A percentile compares a stretch with the other conserved stretches of the same genome.
Evolutionary conservation across 73 alveolate genomes (phyloP).

Genomic region (Vitrella brassicaformis): DNA sequence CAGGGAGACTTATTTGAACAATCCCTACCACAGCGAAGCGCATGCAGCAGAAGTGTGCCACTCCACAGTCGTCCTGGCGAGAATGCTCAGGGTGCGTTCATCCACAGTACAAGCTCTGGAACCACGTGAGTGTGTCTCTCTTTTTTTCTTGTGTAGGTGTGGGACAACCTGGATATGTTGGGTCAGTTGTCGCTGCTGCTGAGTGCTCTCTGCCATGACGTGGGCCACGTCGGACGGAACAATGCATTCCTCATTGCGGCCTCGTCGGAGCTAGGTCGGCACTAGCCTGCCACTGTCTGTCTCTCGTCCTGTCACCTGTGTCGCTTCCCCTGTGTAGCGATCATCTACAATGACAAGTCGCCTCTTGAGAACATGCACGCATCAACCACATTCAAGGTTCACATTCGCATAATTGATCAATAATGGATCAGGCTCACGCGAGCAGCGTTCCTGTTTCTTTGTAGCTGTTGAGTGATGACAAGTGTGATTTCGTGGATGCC

Average conservation of each 20-base stretch:
- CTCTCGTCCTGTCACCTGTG: too few relatives aligned
- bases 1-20: too few relatives aligned
- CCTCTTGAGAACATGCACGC: conserved; percentile 47
- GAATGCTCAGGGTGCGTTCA: background rate
- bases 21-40: background rate
- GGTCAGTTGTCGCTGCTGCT: conserved; percentile 1
- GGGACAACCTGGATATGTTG: background rate
- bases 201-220: conserved; percentile 22
- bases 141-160: too few relatives aligned
- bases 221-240: conserved; percentile 21
- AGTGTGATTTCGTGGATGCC: background rate
- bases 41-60: background rate
- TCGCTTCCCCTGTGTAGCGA: too few relatives aligned
- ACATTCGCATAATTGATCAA: too few relatives aligned
- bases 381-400: too few relatives aligned
- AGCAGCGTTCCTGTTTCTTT: background rate
- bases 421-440: too few relatives aligned
- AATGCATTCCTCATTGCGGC: conserved; percentile 8
- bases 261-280: conserved; percentile 2
- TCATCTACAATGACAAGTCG: conserved; percentile 34
- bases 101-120: too few relatives aligned
- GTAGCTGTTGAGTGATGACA: background rate
- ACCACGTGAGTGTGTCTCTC: too few relatives aligned
- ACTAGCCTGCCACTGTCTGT: too few relatives aligned
- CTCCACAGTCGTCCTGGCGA: background rate